These are phyloP conservation scores for Phaseolus lunatus DNA, from an alignment of 306 rosid genomes.

Conservation along the genomic window DNA sequence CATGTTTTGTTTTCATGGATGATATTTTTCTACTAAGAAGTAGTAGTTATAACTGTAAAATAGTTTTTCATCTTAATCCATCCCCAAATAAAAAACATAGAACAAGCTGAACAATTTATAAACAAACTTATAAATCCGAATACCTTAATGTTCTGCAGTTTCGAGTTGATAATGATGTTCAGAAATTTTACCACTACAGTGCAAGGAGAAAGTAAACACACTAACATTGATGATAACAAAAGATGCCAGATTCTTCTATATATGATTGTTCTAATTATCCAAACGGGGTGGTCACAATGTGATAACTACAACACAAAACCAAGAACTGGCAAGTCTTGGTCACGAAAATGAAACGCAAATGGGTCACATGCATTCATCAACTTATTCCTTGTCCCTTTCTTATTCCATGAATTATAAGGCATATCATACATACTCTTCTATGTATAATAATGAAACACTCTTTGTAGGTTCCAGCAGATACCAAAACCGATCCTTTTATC, in stretches of 20 bases:
- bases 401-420: conserved; percentile 50
- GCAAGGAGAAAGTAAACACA: no score
- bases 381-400: conserved; percentile 48
- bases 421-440: conserved; percentile 16
- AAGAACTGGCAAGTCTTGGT: conserved; percentile 50
- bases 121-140: no score
- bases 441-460: conserved; percentile 4
- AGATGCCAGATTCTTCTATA: not conserved
- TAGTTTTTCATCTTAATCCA: no score
- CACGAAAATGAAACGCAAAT: conserved; percentile 45
- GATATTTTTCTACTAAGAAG: no score
- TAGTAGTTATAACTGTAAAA: no score
- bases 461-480: not conserved
- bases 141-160: no score
- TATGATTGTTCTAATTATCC: conserved; percentile 19
- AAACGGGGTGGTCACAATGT: conserved; percentile 31
- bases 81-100: no score
- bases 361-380: conserved; percentile 61
- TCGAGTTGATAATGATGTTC: no score
- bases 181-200: no score
- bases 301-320: conserved; percentile 53
- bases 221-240: not conserved
- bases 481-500: not conserved
- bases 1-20: no score
- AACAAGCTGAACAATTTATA: no score